Conservation (phyloP, 73 alveolate species). For the Breviolum minutum region DNA sequence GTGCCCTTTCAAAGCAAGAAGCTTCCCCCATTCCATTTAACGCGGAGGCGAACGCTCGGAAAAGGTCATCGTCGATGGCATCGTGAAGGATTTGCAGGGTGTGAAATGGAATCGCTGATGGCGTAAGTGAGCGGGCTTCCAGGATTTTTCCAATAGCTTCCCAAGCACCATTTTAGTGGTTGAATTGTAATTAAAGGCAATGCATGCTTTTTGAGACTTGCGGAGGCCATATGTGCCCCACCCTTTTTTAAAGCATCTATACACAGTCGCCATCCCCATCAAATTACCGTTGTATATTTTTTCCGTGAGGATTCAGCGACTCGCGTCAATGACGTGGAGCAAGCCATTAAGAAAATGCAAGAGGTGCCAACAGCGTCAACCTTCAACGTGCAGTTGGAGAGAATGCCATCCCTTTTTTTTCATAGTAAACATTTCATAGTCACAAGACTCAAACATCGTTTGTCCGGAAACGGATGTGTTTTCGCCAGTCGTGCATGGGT, state of each 20-base stretch:
- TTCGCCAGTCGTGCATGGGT: too few species aligned
- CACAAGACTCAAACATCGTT: background rate
- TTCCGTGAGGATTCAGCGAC: conserved; percentile 25
- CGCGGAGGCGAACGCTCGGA: conserved; percentile 72
- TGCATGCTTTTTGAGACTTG: too few species aligned
- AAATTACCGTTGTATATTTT: background rate
- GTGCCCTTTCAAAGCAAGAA: background rate
- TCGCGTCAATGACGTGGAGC: conserved; percentile 57
- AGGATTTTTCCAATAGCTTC: too few species aligned
- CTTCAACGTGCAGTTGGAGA: too few species aligned
- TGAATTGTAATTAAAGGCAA: too few species aligned
- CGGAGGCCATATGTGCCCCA: too few species aligned
- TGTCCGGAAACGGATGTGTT: background rate
- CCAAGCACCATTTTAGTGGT: too few species aligned
- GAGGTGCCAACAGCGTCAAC: background rate
- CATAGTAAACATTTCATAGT: background rate
- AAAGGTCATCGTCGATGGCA: conserved; percentile 54
- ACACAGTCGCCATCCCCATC: too few species aligned
- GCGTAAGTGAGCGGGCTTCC: background rate
- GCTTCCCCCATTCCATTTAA: background rate
- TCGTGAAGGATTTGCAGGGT: conserved; percentile 7
- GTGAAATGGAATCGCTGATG: background rate
- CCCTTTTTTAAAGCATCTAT: too few species aligned
- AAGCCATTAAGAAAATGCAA: conserved; percentile 52
- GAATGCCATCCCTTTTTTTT: background rate